Percentiles rank a stretch among this genome's conserved stretches.
Conservation (phyloP, 345 rosid species). For the Noccaea bulbosa region DNA sequence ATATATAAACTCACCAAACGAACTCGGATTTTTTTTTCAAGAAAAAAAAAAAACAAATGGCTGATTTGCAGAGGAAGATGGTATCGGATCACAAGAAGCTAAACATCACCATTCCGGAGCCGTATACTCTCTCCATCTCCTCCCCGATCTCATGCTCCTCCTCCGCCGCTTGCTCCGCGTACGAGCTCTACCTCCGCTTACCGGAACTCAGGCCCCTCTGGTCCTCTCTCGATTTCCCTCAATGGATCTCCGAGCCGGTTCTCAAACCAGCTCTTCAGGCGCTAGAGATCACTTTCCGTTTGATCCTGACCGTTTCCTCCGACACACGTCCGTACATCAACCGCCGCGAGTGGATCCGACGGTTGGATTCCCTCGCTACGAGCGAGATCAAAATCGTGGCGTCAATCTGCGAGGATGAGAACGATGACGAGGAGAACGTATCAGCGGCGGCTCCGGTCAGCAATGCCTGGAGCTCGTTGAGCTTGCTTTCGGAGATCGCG, state of each 20-base stretch:
- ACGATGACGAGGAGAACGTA: slow-evolving; percentile 31
- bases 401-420: slow-evolving; percentile 61
- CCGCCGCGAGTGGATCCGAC: slow-evolving; percentile 68
- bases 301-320: slow-evolving; percentile 63
- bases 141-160: slow-evolving; percentile 50
- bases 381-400: slow-evolving; percentile 74
- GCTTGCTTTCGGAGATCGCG: slow-evolving; percentile 72
- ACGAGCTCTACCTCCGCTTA: slow-evolving; percentile 78
- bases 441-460: slow-evolving; percentile 46
- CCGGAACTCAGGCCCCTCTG: slow-evolving; percentile 68
- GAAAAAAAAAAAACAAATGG: slow-evolving; percentile 47
- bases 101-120: slow-evolving; percentile 51
- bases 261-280: slow-evolving; percentile 83
- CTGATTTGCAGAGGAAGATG: slow-evolving; percentile 65
- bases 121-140: slow-evolving; percentile 29
- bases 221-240: slow-evolving; percentile 53
- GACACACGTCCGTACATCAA: slow-evolving; percentile 81
- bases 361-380: slow-evolving; percentile 69
- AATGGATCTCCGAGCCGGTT: slow-evolving; percentile 66
- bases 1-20: slow-evolving; percentile 2
- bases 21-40: neutral
- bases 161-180: slow-evolving; percentile 60
- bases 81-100: slow-evolving; percentile 55
- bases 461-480: slow-evolving; percentile 64
- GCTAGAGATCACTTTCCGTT: slow-evolving; percentile 82